A percentile compares a stretch with the other conserved stretches of the same genome.
Evolutionary conservation across 2,329 filamentous ascomycete species (phyloP).

Genomic region (Leptographium flavum): DNA sequence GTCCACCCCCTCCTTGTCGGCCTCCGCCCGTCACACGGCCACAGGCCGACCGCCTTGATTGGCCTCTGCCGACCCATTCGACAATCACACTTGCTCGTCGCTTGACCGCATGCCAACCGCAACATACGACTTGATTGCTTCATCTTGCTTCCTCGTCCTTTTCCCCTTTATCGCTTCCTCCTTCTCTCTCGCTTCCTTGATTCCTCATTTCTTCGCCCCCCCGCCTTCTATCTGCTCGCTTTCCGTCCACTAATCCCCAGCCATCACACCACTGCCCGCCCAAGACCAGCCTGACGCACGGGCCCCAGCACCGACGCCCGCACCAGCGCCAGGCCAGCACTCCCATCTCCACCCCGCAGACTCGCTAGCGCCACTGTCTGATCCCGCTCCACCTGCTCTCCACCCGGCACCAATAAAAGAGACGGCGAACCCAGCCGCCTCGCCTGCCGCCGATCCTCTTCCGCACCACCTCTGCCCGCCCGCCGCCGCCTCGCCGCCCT

Average conservation of each 20-base stretch:
- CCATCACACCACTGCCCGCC: conserved; percentile 6
- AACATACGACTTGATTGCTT: not conserved
- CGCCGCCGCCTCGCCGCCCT: not conserved
- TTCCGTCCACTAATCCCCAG: too few species aligned
- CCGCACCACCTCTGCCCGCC: not conserved
- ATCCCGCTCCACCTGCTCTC: not conserved
- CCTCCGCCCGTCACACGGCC: not conserved
- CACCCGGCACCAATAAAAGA: conserved; percentile 4
- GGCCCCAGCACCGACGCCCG: not conserved
- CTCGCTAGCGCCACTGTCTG: not conserved
- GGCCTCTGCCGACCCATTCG: not conserved
- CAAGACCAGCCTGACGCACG: not conserved
- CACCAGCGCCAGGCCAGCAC: conserved; percentile 5
- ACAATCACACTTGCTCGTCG: not conserved
- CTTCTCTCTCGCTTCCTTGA: too few species aligned
- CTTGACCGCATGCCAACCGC: not conserved
- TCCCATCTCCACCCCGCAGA: conserved; percentile 1
- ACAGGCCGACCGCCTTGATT: not conserved
- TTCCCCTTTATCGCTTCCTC: not conserved
- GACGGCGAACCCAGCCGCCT: not conserved
- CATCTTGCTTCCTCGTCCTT: not conserved
- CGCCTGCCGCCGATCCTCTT: not conserved
- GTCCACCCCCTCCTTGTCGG: not conserved
- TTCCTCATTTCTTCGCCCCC: not conserved
- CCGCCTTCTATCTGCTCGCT: not conserved